Percentiles rank a stretch among this genome's conserved stretches.
Evolutionary conservation across 2,329 filamentous ascomycete genomes (phyloP).

Genomic region (Aspergillus neoniger): DNA sequence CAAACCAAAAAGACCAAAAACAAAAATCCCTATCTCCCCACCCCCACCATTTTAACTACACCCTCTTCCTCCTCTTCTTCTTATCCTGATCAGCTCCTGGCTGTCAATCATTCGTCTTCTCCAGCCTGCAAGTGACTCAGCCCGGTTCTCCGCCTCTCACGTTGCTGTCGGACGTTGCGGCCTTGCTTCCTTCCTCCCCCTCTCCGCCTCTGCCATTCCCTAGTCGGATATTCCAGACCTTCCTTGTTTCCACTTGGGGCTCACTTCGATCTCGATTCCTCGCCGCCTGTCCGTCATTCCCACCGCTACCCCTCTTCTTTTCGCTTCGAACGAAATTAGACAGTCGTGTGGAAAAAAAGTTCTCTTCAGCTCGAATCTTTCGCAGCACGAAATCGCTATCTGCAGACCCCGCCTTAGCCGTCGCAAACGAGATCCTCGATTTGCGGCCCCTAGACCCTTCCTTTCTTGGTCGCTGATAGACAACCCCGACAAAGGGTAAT

Average conservation of each 20-base stretch:
- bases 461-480: conserved; percentile 14
- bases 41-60: not conserved
- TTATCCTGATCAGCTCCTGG: conserved; percentile 20
- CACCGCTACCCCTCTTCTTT: conserved; percentile 7
- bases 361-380: conserved; percentile 9
- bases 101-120: conserved; percentile 29
- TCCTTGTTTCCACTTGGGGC: conserved; percentile 19
- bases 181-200: conserved; percentile 17
- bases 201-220: conserved; percentile 12
- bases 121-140: conserved; percentile 23
- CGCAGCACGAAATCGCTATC: conserved; percentile 16
- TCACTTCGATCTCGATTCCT: conserved; percentile 15
- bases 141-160: conserved; percentile 17
- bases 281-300: conserved; percentile 13
- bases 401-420: conserved; percentile 19
- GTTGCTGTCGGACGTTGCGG: conserved; percentile 24
- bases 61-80: conserved; percentile 13
- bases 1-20: conserved; percentile 13
- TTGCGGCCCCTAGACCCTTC: conserved; percentile 20
- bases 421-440: conserved; percentile 11
- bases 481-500: conserved; percentile 35
- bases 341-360: conserved; percentile 2
- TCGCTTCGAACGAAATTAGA: conserved; percentile 7
- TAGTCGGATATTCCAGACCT: conserved; percentile 12
- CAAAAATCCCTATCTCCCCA: conserved; percentile 13